Evolutionary conservation across 257 asterid species (phyloP).

Genomic region (Voacanga thouarsii): DNA sequence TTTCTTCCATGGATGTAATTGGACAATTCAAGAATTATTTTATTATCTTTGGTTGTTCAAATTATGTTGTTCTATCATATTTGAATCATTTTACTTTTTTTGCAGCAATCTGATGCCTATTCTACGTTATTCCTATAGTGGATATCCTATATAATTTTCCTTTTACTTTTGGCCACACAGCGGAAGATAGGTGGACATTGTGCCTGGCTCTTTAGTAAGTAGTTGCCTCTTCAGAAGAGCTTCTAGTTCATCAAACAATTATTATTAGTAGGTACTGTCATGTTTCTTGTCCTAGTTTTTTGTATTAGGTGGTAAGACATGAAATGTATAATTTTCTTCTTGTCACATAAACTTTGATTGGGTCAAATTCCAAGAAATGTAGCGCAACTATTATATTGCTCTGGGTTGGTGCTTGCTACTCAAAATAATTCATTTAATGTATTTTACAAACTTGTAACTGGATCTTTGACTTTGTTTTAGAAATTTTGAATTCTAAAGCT

Average conservation of each 20-base stretch:
- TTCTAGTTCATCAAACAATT: background rate
- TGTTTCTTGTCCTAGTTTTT: background rate
- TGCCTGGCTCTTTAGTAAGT: background rate
- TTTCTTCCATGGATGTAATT: background rate
- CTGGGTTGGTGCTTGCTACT: background rate
- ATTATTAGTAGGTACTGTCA: background rate
- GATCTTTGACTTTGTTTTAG: background rate
- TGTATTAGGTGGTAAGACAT: background rate
- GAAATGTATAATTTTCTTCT: background rate
- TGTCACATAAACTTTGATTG: background rate
- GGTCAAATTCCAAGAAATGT: background rate
- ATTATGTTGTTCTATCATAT: background rate
- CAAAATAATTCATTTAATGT: background rate
- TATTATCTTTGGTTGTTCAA: background rate
- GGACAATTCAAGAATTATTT: too few relatives aligned
- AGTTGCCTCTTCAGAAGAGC: background rate
- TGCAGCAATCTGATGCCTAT: background rate
- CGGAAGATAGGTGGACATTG: background rate
- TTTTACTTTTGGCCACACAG: background rate
- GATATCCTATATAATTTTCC: background rate
- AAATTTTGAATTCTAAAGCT: background rate
- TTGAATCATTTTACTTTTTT: background rate
- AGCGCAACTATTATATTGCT: conserved; percentile 1
- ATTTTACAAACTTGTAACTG: background rate
- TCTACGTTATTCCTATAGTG: background rate